A percentile compares a stretch with the other conserved stretches of the same genome.
phyloP scores from a whole-genome alignment of 129 eudicot species.

The Flaveria bidentis region DNA sequence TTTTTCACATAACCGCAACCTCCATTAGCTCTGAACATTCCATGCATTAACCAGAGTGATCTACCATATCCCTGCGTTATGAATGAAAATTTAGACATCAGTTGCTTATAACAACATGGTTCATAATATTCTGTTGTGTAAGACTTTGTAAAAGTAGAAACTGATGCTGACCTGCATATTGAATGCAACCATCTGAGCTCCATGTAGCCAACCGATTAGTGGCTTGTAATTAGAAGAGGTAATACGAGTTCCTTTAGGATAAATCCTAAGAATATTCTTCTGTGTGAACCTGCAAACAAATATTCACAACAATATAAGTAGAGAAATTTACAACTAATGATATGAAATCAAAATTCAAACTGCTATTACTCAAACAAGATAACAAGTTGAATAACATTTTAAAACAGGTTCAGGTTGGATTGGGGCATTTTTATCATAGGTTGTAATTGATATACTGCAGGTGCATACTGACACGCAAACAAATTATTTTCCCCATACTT shows the following conservation, averaged over 20 bases:
- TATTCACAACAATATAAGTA: conserved; percentile 22
- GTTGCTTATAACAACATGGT: not conserved
- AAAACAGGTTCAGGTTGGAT: not conserved
- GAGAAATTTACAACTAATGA: conserved; percentile 1
- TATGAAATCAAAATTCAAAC: conserved; percentile 2
- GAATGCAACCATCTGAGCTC: conserved; percentile 97
- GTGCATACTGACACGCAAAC: not conserved
- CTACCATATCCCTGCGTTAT: conserved; percentile 52
- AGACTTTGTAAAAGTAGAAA: not conserved
- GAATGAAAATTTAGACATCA: not conserved
- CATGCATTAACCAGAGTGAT: conserved; percentile 63
- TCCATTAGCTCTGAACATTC: conserved; percentile 82
- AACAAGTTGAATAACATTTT: not conserved
- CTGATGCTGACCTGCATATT: conserved; percentile 74
- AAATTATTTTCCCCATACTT: not conserved
- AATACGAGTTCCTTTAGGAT: conserved; percentile 75
- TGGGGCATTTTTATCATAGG: conserved; percentile 2
- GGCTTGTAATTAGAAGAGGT: conserved; percentile 88
- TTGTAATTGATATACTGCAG: not conserved
- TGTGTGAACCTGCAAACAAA: conserved; percentile 62
- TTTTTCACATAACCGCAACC: conserved; percentile 78
- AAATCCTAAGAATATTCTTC: conserved; percentile 70
- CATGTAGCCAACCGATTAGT: conserved; percentile 77
- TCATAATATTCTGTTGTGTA: not conserved
- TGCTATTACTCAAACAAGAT: conserved; percentile 7